A percentile compares a stretch with the other conserved stretches of the same genome.
These are phyloP conservation scores for Penicillium sp. DNA, from an alignment of 2,329 filamentous ascomycete species.

Conservation along the genomic window DNA sequence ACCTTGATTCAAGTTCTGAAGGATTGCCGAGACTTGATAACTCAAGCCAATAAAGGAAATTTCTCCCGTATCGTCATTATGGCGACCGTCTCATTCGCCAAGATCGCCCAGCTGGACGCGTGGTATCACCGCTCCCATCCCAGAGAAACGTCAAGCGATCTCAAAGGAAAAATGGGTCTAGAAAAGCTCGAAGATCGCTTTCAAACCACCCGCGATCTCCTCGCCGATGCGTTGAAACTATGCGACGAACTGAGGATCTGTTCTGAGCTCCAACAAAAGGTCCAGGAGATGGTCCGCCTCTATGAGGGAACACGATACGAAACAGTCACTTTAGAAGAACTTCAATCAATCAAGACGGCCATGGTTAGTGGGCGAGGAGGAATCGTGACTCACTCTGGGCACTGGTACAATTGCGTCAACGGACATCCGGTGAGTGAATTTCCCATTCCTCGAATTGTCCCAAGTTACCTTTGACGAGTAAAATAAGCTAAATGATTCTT, in stretches of 20 bases:
- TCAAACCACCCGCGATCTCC: too few relatives aligned
- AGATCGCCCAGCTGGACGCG: conserved; percentile 4
- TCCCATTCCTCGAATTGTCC: neutral
- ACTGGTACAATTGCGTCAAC: conserved; percentile 17
- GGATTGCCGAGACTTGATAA: conserved; percentile 9
- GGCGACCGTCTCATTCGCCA: conserved; percentile 10
- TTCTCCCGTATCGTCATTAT: conserved; percentile 9
- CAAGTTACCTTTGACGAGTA: neutral
- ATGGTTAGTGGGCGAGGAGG: conserved; percentile 10
- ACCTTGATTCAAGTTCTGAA: neutral
- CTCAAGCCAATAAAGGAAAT: conserved; percentile 1
- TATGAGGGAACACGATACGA: neutral
- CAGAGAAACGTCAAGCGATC: neutral
- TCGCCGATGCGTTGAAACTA: neutral
- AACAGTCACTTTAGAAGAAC: neutral
- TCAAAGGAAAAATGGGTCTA: neutral
- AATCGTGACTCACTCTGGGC: conserved; percentile 12
- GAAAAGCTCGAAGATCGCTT: neutral
- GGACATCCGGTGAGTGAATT: conserved; percentile 11
- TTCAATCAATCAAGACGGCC: conserved; percentile 3
- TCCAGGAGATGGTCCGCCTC: neutral
- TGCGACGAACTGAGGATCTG: neutral
- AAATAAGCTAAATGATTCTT: neutral
- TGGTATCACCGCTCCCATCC: conserved; percentile 5
- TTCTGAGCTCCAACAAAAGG: neutral